Base-by-base conservation (phyloP, 1,139 yeast genomes). In the Candida tetrigidarum region DNA sequence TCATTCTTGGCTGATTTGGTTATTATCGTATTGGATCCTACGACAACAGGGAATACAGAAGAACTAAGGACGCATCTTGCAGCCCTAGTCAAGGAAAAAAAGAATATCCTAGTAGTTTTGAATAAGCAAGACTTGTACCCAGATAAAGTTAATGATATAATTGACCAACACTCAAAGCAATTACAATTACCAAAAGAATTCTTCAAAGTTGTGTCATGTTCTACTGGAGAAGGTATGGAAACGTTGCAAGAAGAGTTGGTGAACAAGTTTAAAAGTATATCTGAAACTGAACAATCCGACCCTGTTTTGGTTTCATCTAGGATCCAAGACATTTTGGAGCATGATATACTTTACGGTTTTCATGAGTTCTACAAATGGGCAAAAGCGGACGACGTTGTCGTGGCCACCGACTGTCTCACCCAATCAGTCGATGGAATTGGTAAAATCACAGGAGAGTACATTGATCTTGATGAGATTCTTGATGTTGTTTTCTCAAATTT, bases 401-500 rank as follows among this genome's bases (percentile, higher is more conserved):
- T 91, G 39, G 96, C 96, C 0, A 73, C 89, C 1, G 97, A 93
- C 50, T 84, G 87, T 49, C 71, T 93, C 36, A 76, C 80, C 42
- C 80, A 79, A 47, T 83, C 97, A 0, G 82, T 86, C 11, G 92
- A 86, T 22, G 97, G 97, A 0, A 86, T 93, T 32, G 97, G 97
- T 0, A 87, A 84, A 57, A 86, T 93, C 29, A 91, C 97, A 0
- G 99, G 99, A 0, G 86, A 87, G 39, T 80, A 91, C 0, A 83
- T 93, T 11, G 96, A 96, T 0, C 78, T 92, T 0, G 98, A 93
- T 57, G 99, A 93, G 59, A 83, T 95, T 1, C 69, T 95, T 9
- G 97, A 95, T 0, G 93, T 88, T 3, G 96, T 93, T 0, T 93
- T 93, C 60, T 84, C 96, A 5, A 87, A 83, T 52, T 95, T 93